Percentiles rank a stretch among this genome's conserved stretches.
Evolutionary conservation across 495 filamentous ascomycete species (phyloP).

Genomic region (Penicillium taxi): DNA sequence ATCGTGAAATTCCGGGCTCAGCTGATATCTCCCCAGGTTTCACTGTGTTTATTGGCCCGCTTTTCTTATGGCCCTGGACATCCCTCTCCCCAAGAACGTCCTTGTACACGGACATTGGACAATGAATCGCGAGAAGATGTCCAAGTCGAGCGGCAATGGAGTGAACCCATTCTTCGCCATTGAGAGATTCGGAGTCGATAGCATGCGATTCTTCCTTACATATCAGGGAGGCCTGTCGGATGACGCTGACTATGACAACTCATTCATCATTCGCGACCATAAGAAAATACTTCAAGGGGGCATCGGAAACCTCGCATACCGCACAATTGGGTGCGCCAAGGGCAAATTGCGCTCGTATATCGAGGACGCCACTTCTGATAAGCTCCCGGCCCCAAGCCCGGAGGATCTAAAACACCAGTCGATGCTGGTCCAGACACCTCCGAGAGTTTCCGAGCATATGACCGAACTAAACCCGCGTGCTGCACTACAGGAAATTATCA

Average conservation of each 20-base stretch:
- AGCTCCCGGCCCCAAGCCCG: slow-evolving; percentile 20
- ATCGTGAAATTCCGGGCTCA: slow-evolving; percentile 2
- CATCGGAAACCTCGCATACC: slow-evolving; percentile 69
- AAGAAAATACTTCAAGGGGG: slow-evolving; percentile 65
- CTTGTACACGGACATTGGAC: slow-evolving; percentile 95
- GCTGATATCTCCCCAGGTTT: slow-evolving; percentile 45
- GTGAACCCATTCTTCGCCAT: slow-evolving; percentile 93
- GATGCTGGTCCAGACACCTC: slow-evolving; percentile 28
- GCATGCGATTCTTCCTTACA: slow-evolving; percentile 79
- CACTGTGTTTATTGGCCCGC: slow-evolving; percentile 98
- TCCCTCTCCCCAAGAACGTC: slow-evolving; percentile 74
- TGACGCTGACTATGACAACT: slow-evolving; percentile 80
- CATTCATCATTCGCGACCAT: slow-evolving; percentile 64
- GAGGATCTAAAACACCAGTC: slow-evolving; percentile 27
- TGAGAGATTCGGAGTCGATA: slow-evolving; percentile 78
- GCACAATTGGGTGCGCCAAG: slow-evolving; percentile 57
- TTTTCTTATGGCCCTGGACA: slow-evolving; percentile 78
- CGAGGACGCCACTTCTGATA: slow-evolving; percentile 27
- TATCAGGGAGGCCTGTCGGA: slow-evolving; percentile 64
- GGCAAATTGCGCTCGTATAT: slow-evolving; percentile 57
- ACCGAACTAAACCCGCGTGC: slow-evolving; percentile 51
- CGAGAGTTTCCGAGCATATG: slow-evolving; percentile 49
- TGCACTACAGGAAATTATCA: slow-evolving; percentile 61
- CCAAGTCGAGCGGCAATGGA: slow-evolving; percentile 88
- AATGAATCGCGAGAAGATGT: slow-evolving; percentile 83